Conservation (phyloP, 1,139 yeast species). For the Pichiaceae sp. region DNA sequence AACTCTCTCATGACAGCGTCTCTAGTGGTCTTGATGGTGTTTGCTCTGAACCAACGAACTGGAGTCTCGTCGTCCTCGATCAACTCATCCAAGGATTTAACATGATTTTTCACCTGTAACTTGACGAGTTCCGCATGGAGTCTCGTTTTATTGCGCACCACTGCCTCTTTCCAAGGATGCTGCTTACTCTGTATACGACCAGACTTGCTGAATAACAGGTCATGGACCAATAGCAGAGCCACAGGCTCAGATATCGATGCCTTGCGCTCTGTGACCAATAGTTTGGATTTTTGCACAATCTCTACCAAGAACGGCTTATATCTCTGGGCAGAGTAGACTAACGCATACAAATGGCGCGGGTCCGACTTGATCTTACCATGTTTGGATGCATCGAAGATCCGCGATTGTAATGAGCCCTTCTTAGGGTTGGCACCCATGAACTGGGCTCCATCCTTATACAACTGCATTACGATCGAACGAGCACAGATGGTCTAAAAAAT, state of each 20-base stretch:
- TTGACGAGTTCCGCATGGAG: conserved; percentile 75
- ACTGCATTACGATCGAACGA: conserved; percentile 34
- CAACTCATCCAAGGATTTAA: conserved; percentile 37
- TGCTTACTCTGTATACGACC: conserved; percentile 89
- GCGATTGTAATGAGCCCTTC: conserved; percentile 54
- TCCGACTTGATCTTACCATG: conserved; percentile 40
- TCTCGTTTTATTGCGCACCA: conserved; percentile 70
- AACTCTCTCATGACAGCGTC: conserved; percentile 39
- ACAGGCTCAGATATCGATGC: conserved; percentile 37
- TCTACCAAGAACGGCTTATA: conserved; percentile 54
- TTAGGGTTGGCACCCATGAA: conserved; percentile 28
- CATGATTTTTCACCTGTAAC: conserved; percentile 62
- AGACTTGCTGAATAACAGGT: conserved; percentile 61
- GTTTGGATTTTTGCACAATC: conserved; percentile 57
- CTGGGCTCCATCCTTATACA: conserved; percentile 56
- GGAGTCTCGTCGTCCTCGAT: conserved; percentile 69
- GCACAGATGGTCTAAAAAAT: background rate
- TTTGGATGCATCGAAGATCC: conserved; percentile 53
- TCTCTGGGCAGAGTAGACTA: conserved; percentile 68
- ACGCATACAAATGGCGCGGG: conserved; percentile 80
- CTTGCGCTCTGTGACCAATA: conserved; percentile 41
- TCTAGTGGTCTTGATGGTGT: conserved; percentile 42
- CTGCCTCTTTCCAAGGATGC: conserved; percentile 76
- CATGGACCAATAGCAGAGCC: conserved; percentile 67
- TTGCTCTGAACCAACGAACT: conserved; percentile 80